Evolutionary conservation across 768 basidiomycete species (phyloP).

Genomic region (Cubamyces lactineus): DNA sequence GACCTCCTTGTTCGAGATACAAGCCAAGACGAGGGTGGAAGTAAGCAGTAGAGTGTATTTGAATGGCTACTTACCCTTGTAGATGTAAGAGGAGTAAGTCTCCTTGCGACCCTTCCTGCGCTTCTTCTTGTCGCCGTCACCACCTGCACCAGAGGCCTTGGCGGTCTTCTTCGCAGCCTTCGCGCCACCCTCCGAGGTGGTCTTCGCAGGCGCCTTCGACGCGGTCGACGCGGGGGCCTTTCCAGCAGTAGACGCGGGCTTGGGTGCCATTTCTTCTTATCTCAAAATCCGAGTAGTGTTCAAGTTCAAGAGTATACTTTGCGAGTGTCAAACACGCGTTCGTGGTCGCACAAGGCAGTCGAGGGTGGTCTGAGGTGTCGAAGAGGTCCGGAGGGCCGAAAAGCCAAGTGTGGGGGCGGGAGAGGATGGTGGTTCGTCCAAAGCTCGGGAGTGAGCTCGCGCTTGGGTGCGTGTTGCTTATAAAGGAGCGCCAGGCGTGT

Average conservation of each 20-base stretch:
- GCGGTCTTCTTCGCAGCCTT: conserved; percentile 66
- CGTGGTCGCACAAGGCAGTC: background rate
- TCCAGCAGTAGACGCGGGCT: conserved; percentile 84
- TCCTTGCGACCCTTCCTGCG: conserved; percentile 87
- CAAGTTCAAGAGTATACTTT: conserved; percentile 60
- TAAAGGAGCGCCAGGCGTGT: conserved; percentile 31
- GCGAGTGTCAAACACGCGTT: conserved; percentile 39
- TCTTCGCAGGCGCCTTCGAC: conserved; percentile 64
- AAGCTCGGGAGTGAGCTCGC: conserved; percentile 13
- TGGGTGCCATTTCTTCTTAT: conserved; percentile 54
- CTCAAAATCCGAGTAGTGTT: background rate
- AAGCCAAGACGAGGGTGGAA: background rate
- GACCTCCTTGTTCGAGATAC: too few relatives aligned
- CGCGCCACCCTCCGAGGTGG: conserved; percentile 45
- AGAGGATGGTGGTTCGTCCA: conserved; percentile 14
- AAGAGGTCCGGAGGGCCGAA: conserved; percentile 11
- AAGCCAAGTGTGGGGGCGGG: conserved; percentile 13
- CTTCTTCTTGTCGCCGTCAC: conserved; percentile 75
- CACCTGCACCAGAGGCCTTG: conserved; percentile 53
- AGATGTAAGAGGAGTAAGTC: conserved; percentile 94
- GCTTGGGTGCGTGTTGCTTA: conserved; percentile 25
- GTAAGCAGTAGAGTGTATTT: background rate
- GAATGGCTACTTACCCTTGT: conserved; percentile 64
- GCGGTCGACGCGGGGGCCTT: conserved; percentile 73
- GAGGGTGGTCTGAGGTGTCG: background rate